phyloP scores from a whole-genome alignment of 495 filamentous ascomycete genomes.

The Aspergillus avenaceus region DNA sequence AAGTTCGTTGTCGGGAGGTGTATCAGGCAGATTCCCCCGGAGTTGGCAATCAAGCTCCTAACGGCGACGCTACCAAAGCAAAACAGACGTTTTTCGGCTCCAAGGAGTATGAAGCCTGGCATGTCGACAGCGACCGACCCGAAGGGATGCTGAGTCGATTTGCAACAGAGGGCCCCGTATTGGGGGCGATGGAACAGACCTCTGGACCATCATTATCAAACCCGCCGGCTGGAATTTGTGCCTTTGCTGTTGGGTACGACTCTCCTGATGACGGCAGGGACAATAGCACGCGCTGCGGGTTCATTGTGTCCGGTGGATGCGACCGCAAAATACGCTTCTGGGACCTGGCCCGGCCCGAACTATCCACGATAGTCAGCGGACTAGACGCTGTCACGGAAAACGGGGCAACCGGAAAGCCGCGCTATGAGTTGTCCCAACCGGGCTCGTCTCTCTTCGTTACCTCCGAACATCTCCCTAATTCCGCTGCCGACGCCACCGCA shows the following conservation, averaged over 20 bases:
- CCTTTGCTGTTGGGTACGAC: slow-evolving; percentile 50
- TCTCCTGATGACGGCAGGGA: slow-evolving; percentile 38
- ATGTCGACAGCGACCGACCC: slow-evolving; percentile 82
- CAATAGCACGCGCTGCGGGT: slow-evolving; percentile 47
- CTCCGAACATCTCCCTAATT: slow-evolving; percentile 61
- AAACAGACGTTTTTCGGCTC: slow-evolving; percentile 37
- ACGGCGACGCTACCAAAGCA: slow-evolving; percentile 8
- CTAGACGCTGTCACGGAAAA: slow-evolving; percentile 61
- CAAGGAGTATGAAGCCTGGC: slow-evolving; percentile 79
- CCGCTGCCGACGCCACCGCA: slow-evolving; percentile 30
- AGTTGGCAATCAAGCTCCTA: slow-evolving; percentile 12
- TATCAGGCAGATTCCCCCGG: slow-evolving; percentile 57
- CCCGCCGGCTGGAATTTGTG: slow-evolving; percentile 37
- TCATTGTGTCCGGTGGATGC: slow-evolving; percentile 79
- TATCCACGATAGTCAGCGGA: slow-evolving; percentile 75
- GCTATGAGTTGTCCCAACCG: slow-evolving; percentile 68
- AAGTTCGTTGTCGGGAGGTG: slow-evolving; percentile 81
- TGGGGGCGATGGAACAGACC: slow-evolving; percentile 45
- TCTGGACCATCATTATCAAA: slow-evolving; percentile 19
- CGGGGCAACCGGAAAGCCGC: slow-evolving; percentile 47
- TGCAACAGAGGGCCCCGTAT: slow-evolving; percentile 51
- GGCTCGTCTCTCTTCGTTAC: slow-evolving; percentile 64
- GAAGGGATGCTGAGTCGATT: slow-evolving; percentile 89
- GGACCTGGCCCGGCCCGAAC: slow-evolving; percentile 73
- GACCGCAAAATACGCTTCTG: slow-evolving; percentile 93